Evolutionary conservation across 495 filamentous ascomycete species (phyloP).

Genomic region (Penicillium antarcticum): DNA sequence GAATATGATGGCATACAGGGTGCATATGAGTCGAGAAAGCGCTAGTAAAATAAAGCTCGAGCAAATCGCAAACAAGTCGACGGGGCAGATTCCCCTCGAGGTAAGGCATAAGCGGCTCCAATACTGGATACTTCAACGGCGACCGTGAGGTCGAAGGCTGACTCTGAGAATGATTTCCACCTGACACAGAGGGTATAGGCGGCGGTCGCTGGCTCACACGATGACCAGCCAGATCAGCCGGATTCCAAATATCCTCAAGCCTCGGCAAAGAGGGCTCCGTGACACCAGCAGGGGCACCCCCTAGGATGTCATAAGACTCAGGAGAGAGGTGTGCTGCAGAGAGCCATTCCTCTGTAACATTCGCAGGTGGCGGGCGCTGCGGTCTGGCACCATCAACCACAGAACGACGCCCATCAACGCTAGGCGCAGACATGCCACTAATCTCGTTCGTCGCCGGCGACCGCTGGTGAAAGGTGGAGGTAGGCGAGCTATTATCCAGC

Average conservation of each 20-base stretch:
- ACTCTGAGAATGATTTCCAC: constrained; percentile 7
- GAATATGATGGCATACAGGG: constrained; percentile 85
- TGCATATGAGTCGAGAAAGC: constrained; percentile 83
- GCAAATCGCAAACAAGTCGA: constrained; percentile 76
- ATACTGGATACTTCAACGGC: constrained; percentile 74
- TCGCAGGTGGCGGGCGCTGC: constrained; percentile 12
- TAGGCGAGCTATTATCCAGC: constrained; percentile 25
- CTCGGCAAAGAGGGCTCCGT: constrained; percentile 31
- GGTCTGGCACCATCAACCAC: constrained; percentile 16
- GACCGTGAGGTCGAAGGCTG: constrained; percentile 11
- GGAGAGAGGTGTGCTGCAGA: constrained; percentile 38
- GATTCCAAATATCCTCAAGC: constrained; percentile 38
- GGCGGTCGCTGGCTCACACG: constrained; percentile 3
- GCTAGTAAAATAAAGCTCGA: constrained; percentile 84
- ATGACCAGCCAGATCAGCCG: constrained; percentile 26
- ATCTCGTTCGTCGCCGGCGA: constrained; percentile 35
- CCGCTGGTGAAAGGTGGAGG: constrained; percentile 23
- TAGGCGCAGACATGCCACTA: constrained; percentile 29
- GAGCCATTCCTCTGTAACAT: constrained; percentile 40
- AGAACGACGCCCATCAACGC: constrained; percentile 31
- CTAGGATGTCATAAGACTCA: constrained; percentile 33
- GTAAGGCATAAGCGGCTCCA: constrained; percentile 78
- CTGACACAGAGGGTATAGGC: constrained; percentile 10
- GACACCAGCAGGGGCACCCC: constrained; percentile 15
- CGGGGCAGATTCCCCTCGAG: constrained; percentile 70